These are phyloP conservation scores for Xylaria sp. DNA, from an alignment of 2,329 filamentous ascomycete genomes.

Conservation along the genomic window DNA sequence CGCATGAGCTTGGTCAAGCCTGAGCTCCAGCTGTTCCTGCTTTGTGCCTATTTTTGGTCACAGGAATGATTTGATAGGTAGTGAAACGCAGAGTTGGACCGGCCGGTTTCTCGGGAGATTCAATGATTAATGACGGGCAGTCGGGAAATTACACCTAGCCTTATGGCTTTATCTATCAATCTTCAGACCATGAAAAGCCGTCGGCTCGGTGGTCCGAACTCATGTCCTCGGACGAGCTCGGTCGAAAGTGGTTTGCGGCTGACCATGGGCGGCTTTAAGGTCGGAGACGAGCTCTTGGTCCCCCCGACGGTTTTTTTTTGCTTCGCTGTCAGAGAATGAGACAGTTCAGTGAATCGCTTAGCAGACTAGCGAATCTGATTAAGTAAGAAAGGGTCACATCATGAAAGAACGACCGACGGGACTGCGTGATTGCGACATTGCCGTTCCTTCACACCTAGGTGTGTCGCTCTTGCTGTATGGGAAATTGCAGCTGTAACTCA, in stretches of 20 bases:
- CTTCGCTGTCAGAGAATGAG: too few relatives aligned
- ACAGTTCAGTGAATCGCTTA: too few relatives aligned
- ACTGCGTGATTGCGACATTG: too few relatives aligned
- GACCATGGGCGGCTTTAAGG: not conserved
- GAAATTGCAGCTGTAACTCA: too few relatives aligned
- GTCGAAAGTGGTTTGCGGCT: conserved; percentile 10
- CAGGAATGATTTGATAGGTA: not conserved
- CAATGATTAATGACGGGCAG: not conserved
- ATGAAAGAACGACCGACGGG: too few relatives aligned
- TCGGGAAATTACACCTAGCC: not conserved
- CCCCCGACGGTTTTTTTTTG: too few relatives aligned
- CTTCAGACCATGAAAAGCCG: not conserved
- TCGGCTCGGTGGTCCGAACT: not conserved
- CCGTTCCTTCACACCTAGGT: too few relatives aligned
- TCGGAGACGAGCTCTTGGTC: not conserved
- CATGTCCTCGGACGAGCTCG: conserved; percentile 15
- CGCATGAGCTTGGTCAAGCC: too few relatives aligned
- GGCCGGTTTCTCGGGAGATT: not conserved
- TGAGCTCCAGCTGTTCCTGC: not conserved
- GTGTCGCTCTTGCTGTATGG: too few relatives aligned
- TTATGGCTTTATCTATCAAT: not conserved
- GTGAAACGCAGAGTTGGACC: not conserved
- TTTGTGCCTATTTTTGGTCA: not conserved
- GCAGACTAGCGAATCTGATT: too few relatives aligned
- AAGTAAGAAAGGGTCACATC: too few relatives aligned